These are phyloP conservation scores for Trametes elegans DNA, from an alignment of 768 basidiomycete species.

Conservation along the genomic window DNA sequence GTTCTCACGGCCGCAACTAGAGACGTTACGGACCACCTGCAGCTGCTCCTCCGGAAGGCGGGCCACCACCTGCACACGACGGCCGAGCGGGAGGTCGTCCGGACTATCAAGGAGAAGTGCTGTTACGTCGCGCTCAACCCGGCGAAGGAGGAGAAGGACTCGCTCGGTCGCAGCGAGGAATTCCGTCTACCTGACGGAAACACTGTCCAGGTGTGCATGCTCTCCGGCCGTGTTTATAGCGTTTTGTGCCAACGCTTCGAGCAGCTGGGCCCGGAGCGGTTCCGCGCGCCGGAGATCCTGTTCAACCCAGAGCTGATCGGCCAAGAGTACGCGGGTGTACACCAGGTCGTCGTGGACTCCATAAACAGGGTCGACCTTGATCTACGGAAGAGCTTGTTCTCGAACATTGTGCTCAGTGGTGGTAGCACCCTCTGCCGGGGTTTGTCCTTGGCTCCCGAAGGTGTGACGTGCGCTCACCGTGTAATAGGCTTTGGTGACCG, in stretches of 20 bases:
- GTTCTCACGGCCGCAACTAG: constrained; percentile 39
- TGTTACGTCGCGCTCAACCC: constrained; percentile 95
- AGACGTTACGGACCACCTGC: constrained; percentile 96
- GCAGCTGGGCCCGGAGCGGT: constrained; percentile 92
- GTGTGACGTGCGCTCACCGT: constrained; percentile 19
- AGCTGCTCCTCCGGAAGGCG: constrained; percentile 88
- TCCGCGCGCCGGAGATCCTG: constrained; percentile 94
- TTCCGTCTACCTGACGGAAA: constrained; percentile 96
- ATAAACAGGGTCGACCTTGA: constrained; percentile 96
- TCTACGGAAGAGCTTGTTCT: constrained; percentile 90
- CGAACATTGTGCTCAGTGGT: constrained; percentile 95
- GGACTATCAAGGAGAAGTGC: constrained; percentile 97
- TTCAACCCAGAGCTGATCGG: constrained; percentile 98
- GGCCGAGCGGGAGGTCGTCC: constrained; percentile 94
- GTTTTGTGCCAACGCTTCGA: not conserved
- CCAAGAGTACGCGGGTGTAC: constrained; percentile 94
- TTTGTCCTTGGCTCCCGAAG: constrained; percentile 34
- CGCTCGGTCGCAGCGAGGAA: constrained; percentile 72
- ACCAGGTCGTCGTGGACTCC: constrained; percentile 98
- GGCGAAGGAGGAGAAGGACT: constrained; percentile 93
- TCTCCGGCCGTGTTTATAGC: not conserved
- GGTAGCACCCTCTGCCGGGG: constrained; percentile 96
- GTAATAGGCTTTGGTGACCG: constrained; percentile 91
- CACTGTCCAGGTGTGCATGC: constrained; percentile 74
- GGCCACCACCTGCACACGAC: constrained; percentile 96